Base-by-base conservation (phyloP, 31 red algal species). In the Endocladia muricata region DNA sequence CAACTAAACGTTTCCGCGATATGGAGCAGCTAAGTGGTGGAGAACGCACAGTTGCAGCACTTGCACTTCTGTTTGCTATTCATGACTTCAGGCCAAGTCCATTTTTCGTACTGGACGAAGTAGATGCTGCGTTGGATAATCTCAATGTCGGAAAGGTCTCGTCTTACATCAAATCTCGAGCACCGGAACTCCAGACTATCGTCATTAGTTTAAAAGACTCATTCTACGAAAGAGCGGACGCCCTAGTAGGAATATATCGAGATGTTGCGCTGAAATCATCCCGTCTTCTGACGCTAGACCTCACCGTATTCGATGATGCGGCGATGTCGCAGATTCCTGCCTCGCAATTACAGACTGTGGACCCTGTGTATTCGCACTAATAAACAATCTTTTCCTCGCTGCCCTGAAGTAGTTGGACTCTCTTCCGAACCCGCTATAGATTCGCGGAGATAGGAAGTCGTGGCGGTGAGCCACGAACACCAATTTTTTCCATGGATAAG, bases 1-100 rank as follows among this genome's bases (percentile, higher is more conserved):
- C 97, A 15, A 84, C 77, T 9, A 99, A 99, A 74, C 81, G 93
- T 1, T 94, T 96, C 70, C 80, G 93, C 25, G 93, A 96, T 40
- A 96, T 99, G 89, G 90, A 96, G 21, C 93, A 96, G 34, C 57
- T 99, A 11, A 94, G 90, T 67, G 97, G 97, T 37, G 97, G 97
- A 66, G 97, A 99, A 81, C 84, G 91, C 36, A 94, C 84, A 40
- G 86, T 99, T 70, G 93, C 97, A 9, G 97, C 97, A 39, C 78
- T 99, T 19, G 93, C 97, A 3, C 78, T 99, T 56, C 77, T 99
- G 29, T 99, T 99, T 72, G 97, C 97, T 26, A 81, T 99, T 52
- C 93, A 94, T 55, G 84, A 84, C 32, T 88, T 89, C 49, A 63
- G 78, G 9, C 89, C 93, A 17, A 77, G 76, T 43, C 93, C 97